These are phyloP conservation scores for Populus davidiana DNA, from an alignment of 345 rosid species.

Conservation along the genomic window DNA sequence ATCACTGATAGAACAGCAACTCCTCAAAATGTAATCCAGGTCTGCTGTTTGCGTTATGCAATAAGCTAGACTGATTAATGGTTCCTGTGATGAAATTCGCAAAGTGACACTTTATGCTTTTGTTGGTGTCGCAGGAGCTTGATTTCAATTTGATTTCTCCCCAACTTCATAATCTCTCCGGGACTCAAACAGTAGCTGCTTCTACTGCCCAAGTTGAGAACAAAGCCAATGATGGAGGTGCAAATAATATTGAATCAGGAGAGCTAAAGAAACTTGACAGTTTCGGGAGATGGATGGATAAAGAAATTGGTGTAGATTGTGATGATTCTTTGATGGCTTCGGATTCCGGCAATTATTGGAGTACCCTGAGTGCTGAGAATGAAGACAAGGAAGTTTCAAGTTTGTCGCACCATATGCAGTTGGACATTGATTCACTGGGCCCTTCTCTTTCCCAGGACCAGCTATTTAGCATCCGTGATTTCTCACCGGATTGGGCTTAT, in stretches of 20 bases:
- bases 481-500: slow-evolving; percentile 67
- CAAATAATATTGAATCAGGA: slow-evolving; percentile 39
- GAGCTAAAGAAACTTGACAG: slow-evolving; percentile 77
- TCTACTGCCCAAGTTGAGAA: slow-evolving; percentile 37
- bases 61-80: neutral
- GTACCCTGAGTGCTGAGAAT: slow-evolving; percentile 51
- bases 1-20: slow-evolving; percentile 13
- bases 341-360: slow-evolving; percentile 77
- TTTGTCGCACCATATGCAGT: slow-evolving; percentile 52
- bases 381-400: slow-evolving; percentile 75
- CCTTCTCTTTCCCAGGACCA: slow-evolving; percentile 85
- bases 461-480: slow-evolving; percentile 65
- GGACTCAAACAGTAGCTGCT: slow-evolving; percentile 25
- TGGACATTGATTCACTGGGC: slow-evolving; percentile 55
- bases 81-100: neutral
- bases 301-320: slow-evolving; percentile 72
- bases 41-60: slow-evolving; percentile 9
- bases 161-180: slow-evolving; percentile 20
- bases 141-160: slow-evolving; percentile 23
- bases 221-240: slow-evolving; percentile 29
- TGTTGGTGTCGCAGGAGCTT: slow-evolving; percentile 25
- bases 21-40: slow-evolving; percentile 29
- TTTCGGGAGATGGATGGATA: slow-evolving; percentile 84
- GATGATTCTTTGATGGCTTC: slow-evolving; percentile 72
- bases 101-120: slow-evolving; percentile 1